These are phyloP conservation scores for Grosmannia huntii DNA, from an alignment of 2,329 filamentous ascomycete species.

Conservation along the genomic window DNA sequence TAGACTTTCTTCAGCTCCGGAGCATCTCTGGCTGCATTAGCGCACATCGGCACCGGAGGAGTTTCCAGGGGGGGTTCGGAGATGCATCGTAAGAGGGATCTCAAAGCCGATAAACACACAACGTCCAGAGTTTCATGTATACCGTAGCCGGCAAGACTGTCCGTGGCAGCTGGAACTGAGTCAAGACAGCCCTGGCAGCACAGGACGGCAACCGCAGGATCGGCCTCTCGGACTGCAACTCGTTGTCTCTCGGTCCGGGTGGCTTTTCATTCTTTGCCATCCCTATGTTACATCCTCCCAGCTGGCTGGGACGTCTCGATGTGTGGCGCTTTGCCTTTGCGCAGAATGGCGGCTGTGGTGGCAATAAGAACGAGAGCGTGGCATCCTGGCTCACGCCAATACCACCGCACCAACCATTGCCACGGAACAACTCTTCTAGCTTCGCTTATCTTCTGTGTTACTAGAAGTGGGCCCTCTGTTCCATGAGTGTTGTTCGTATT, in stretches of 20 bases:
- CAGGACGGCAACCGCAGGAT: neutral
- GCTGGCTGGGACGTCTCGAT: neutral
- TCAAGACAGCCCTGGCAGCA: neutral
- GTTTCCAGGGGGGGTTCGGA: neutral
- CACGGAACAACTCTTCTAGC: neutral
- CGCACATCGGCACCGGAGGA: neutral
- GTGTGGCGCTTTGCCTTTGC: no score
- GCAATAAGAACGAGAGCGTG: neutral
- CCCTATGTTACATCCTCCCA: neutral
- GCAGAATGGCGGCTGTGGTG: neutral
- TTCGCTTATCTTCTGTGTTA: neutral
- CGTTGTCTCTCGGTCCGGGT: neutral
- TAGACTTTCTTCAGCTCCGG: conserved; percentile 2
- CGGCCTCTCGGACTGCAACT: no score
- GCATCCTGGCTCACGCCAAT: neutral
- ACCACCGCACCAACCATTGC: neutral
- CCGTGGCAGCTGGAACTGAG: neutral
- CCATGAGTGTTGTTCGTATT: neutral
- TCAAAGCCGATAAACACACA: neutral
- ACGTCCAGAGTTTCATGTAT: neutral
- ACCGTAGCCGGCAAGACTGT: neutral
- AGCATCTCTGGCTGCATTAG: neutral
- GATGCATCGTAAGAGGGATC: neutral
- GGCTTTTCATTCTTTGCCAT: neutral
- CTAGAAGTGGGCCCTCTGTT: neutral